Base-by-base conservation (phyloP, 1,284 basidiomycete genomes). In the Omphalotus olearius region DNA sequence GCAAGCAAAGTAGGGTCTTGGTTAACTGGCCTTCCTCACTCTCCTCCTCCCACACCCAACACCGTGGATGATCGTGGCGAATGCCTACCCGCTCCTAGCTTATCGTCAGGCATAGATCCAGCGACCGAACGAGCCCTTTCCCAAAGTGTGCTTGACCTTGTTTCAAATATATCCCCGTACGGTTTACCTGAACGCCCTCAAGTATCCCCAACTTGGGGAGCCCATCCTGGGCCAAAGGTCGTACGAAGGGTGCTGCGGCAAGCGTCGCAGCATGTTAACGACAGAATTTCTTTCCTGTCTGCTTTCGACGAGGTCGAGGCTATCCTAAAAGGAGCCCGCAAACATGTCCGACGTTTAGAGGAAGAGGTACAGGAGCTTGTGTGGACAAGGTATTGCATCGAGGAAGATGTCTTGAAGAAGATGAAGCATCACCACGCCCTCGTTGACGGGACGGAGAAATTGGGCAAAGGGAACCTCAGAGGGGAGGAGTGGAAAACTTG, bases 331-430 rank as follows among this genome's bases (percentile, higher is more conserved):
- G 26, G 36, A 10, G 37, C 44, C 5, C 16, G 46, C 9, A 23
- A 37, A 40, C 23, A 40, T 17, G 25, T 40, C 14, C 11, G 37
- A 25, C 18, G 25, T 13, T 45, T 45, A 11, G 30, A 50, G 13
- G 38, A 14, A 11, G 44, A 46, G 40, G 17, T 54, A 30, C 39
- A 43, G 43, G 52, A 50, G 18, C 33, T 50, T 38, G 17, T 38
- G n/a, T 50, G 47, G 41, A 18, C 40, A 20, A 36, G 52, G 10
- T 54, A 49, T 39, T 23, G 38, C 16, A 26, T 54, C 9, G 52
- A 54, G 25, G 52, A 54, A 20, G 52, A 50, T 46, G 37, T 54
- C 9, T 10, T 50, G 26, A 49, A 45, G 30, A 38, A 42, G 26
- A 44, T 50, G 18, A 54, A 54, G 23, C 10, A 33, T 14, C 43